Base-by-base conservation (phyloP, 345 rosid genomes). In the Eucalyptus cloeziana region DNA sequence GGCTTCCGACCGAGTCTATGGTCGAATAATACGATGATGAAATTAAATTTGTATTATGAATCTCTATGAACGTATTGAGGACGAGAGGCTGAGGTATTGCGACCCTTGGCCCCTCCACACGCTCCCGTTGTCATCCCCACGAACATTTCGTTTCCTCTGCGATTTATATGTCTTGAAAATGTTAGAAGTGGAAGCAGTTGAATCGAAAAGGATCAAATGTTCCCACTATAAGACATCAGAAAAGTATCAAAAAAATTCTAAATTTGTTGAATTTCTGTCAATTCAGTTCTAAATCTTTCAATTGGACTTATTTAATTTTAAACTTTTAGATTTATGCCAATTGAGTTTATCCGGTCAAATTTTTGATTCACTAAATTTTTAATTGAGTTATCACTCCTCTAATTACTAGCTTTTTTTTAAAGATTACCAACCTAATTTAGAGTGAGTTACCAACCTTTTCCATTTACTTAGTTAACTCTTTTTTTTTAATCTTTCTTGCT, bases 201-300 rank as follows among this genome's bases (percentile, higher is more conserved):
- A 31, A n/a, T n/a, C 0, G 1, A 31, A 67, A n/a, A 67, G 71
- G 19, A 64, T n/a, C 71, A 30, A 64, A 60, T 60, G 69, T 60
- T 60, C 16, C 31, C 31, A 60, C 69, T 13, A 30, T 13, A 7
- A 30, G 5, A 64, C 19, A 3, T 30, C 0, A 15, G 6, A 67
- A 67, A 31, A 16, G 5, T 9, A 4, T 0, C 0, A 69, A 16
- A 67, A 31, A 69, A 69, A 12, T 69, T 4, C 0, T 31, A 69
- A 69, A 31, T 15, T 0, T 31, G 5, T 69, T 69, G 0, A 1
- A n/a, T 16, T 31, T 8, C 0, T 0, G 1, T 10, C 7, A 16
- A 69, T 69, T 69, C 4, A 8, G 0, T 31, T 8, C 0, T 67
- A 31, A 67, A 31, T 2, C 0, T n/a, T 15, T n/a, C 21, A 51